phyloP scores from a whole-genome alignment of 805 yeast genomes.

The Cyberlindnera nakhonratchasimensis region DNA sequence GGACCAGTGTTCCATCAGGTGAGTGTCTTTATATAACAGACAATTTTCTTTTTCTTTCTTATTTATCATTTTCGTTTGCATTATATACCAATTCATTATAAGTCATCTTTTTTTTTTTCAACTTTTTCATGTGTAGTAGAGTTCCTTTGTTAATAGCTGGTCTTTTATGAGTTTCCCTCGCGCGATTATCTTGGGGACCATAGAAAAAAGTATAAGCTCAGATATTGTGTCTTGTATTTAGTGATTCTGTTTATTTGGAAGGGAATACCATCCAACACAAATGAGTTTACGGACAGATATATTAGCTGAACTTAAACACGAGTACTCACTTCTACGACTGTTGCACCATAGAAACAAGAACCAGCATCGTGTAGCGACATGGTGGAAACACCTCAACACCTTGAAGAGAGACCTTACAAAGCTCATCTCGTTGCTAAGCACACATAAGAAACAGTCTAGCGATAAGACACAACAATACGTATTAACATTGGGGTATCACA shows the following conservation, averaged over 20 bases:
- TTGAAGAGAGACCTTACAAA: conserved; percentile 54
- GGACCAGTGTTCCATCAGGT: background rate
- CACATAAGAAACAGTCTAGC: conserved; percentile 6
- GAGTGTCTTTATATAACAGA: background rate
- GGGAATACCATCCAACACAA: no score
- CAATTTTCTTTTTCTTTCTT: no score
- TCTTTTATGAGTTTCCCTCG: no score
- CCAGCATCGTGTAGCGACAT: conserved; percentile 66
- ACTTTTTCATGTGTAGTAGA: no score
- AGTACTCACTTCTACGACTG: conserved; percentile 56
- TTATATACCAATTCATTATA: no score
- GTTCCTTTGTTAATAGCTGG: no score
- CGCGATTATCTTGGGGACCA: no score
- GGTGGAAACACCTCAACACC: conserved; percentile 74
- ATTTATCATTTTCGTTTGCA: no score
- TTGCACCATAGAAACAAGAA: conserved; percentile 69
- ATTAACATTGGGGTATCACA: conserved; percentile 24
- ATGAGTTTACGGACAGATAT: background rate
- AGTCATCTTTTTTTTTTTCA: no score
- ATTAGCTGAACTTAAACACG: conserved; percentile 35
- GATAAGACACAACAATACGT: conserved; percentile 8
- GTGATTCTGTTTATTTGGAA: no score
- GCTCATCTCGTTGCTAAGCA: conserved; percentile 30
- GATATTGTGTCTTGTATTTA: no score
- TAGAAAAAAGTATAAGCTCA: no score